Percentiles rank a stretch among this genome's conserved stretches.
Conservation (phyloP, 352 stramenopile genomes). For the Globisporangium rhizosaccharum region DNA sequence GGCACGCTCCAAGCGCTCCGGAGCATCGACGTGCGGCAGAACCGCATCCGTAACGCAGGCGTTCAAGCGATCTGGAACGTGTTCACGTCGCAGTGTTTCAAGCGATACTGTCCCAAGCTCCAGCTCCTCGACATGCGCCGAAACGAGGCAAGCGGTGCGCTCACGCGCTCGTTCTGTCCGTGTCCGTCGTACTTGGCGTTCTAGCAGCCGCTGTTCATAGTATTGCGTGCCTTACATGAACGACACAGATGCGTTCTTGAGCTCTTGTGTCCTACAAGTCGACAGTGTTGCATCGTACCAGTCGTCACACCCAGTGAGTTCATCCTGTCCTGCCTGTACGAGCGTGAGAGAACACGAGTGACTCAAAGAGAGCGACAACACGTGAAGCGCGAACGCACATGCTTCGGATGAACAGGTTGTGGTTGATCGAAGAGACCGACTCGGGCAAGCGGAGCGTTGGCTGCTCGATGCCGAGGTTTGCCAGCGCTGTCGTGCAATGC, state of each 20-base stretch:
- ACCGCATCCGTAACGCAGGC: slow-evolving; percentile 57
- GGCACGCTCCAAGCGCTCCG: slow-evolving; percentile 37
- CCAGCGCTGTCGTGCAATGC: slow-evolving; percentile 23
- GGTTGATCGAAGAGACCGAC: slow-evolving; percentile 50
- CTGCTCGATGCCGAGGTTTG: slow-evolving; percentile 61
- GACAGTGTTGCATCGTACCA: background rate
- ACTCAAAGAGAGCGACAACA: background rate
- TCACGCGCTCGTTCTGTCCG: slow-evolving; percentile 49
- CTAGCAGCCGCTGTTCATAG: slow-evolving; percentile 10
- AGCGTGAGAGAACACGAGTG: background rate
- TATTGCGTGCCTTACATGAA: slow-evolving; percentile 36
- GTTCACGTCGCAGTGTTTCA: slow-evolving; percentile 47
- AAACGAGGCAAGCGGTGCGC: slow-evolving; percentile 42
- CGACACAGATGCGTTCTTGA: slow-evolving; percentile 59
- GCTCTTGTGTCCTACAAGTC: slow-evolving; percentile 43
- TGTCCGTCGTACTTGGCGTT: slow-evolving; percentile 52
- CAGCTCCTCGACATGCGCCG: slow-evolving; percentile 59
- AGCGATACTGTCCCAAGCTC: slow-evolving; percentile 50
- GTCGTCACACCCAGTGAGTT: background rate
- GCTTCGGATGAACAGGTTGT: slow-evolving; percentile 60
- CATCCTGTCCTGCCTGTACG: background rate
- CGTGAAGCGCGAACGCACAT: slow-evolving; percentile 27
- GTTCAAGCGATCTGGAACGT: slow-evolving; percentile 62
- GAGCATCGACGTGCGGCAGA: slow-evolving; percentile 56
- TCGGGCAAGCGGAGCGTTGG: slow-evolving; percentile 57